Conservation (phyloP, 768 basidiomycete genomes). For the Ramaria sp. region DNA sequence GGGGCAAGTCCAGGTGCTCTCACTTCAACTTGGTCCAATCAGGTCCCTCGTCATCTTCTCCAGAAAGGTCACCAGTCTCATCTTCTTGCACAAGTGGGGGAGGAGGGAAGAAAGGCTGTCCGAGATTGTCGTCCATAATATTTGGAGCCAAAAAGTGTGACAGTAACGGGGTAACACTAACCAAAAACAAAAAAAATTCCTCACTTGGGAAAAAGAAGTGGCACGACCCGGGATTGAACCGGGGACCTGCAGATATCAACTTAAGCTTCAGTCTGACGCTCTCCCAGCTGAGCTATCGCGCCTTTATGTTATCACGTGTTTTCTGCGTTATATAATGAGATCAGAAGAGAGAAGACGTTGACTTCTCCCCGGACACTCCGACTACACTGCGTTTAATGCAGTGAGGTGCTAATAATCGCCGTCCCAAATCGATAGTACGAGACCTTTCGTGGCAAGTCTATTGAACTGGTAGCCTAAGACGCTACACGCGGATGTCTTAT, state of each 20-base stretch:
- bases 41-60: conserved; percentile 64
- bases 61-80: conserved; percentile 44
- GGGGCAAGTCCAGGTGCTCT: conserved; percentile 14
- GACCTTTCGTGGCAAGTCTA: no score
- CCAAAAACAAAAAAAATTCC: background rate
- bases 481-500: no score
- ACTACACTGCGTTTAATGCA: no score
- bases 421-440: no score
- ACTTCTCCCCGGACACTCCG: no score
- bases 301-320: no score
- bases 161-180: no score
- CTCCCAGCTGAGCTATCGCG: conserved; percentile 11
- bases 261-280: conserved; percentile 9
- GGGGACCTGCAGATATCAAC: conserved; percentile 23
- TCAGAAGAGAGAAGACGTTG: no score
- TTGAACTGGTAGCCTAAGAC: no score
- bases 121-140: conserved; percentile 61
- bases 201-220: conserved; percentile 12
- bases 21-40: conserved; percentile 77
- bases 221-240: conserved; percentile 32
- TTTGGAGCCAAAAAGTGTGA: background rate
- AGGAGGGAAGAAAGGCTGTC: conserved; percentile 22
- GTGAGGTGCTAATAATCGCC: no score
- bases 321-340: no score
- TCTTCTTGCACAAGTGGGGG: conserved; percentile 27